Conservation (phyloP, 2,329 filamentous ascomycete genomes). For the Pseudofabraea citricarpa region DNA sequence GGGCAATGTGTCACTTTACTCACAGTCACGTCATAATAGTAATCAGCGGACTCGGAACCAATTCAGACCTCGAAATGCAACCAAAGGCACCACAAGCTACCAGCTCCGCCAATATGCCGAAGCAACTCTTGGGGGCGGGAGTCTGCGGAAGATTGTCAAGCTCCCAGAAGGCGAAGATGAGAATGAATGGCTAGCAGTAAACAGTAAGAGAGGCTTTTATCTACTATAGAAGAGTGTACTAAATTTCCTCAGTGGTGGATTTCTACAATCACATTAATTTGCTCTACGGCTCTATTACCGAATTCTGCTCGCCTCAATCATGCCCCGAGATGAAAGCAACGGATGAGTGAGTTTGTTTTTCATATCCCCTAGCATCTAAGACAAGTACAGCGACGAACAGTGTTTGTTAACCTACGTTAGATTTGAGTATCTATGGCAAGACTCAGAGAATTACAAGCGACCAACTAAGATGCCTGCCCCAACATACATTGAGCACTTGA, state of each 20-base stretch:
- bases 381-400: too few species aligned
- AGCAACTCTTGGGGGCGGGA: constrained; percentile 90
- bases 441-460: constrained; percentile 86
- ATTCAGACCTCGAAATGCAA: constrained; percentile 80
- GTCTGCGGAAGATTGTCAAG: constrained; percentile 92
- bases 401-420: constrained; percentile 40
- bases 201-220: constrained; percentile 55
- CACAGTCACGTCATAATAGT: constrained; percentile 41
- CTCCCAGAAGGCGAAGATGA: constrained; percentile 95
- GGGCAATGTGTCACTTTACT: constrained; percentile 33
- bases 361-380: too few species aligned
- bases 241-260: constrained; percentile 73
- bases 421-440: constrained; percentile 99
- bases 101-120: constrained; percentile 98
- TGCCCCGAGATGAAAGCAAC: constrained; percentile 99
- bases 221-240: constrained; percentile 15
- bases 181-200: constrained; percentile 97
- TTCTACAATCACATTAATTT: constrained; percentile 99
- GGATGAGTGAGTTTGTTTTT: constrained; percentile 82
- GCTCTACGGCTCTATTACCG: constrained; percentile 96
- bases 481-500: constrained; percentile 95
- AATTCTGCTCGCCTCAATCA: constrained; percentile 95
- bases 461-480: constrained; percentile 98
- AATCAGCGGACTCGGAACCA: constrained; percentile 85
- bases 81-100: constrained; percentile 85